Evolutionary conservation across 208 protist genomes (phyloP).

Genomic region (Acanthamoeba culbertsoni): DNA sequence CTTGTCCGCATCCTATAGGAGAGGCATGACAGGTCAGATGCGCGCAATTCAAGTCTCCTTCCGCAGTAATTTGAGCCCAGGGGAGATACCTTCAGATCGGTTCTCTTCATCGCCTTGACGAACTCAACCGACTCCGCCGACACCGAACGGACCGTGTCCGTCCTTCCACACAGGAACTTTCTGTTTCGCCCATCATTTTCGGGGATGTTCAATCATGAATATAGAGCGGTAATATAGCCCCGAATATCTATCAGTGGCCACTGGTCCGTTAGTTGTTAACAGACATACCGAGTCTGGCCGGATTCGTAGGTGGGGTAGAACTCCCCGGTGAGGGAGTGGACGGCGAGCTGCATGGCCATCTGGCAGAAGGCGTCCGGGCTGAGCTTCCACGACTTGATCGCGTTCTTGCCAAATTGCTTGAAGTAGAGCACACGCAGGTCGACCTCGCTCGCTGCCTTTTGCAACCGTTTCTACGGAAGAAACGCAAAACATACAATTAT

Average conservation of each 20-base stretch:
- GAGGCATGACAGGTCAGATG: background rate
- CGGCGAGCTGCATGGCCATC: slow-evolving; percentile 74
- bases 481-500: background rate
- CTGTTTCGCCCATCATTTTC: background rate
- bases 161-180: slow-evolving; percentile 61
- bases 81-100: background rate
- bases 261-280: background rate
- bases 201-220: background rate
- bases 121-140: slow-evolving; percentile 49
- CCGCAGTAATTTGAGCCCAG: too few species aligned
- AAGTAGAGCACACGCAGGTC: slow-evolving; percentile 26
- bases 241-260: background rate
- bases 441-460: background rate
- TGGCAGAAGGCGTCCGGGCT: slow-evolving; percentile 73
- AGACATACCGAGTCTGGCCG: slow-evolving; percentile 8
- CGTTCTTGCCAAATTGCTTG: background rate
- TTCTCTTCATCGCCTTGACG: background rate
- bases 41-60: background rate
- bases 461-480: background rate
- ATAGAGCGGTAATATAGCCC: background rate
- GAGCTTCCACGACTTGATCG: slow-evolving; percentile 42
- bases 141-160: slow-evolving; percentile 62
- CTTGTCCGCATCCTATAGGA: background rate
- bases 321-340: slow-evolving; percentile 50
- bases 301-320: slow-evolving; percentile 71